Percentiles rank a stretch among this genome's conserved stretches.
These are phyloP conservation scores for Lentithecium fluviatile DNA, from an alignment of 495 filamentous ascomycete genomes.

Conservation along the genomic window DNA sequence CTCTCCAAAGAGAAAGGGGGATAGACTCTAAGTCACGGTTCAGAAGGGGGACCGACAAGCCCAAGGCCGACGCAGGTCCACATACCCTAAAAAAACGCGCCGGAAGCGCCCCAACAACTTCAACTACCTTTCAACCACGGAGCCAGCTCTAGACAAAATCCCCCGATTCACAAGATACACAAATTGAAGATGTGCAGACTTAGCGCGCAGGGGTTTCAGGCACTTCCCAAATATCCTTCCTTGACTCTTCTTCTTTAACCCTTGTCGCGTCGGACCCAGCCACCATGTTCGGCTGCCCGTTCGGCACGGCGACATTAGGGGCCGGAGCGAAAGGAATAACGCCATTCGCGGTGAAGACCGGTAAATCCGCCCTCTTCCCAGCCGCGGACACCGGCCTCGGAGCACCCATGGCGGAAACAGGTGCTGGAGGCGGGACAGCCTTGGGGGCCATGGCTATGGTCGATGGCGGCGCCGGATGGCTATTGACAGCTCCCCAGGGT, in stretches of 20 bases:
- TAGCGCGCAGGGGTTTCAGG: slow-evolving; percentile 32
- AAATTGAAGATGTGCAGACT: too few relatives aligned
- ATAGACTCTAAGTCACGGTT: too few relatives aligned
- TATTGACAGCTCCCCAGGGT: too few relatives aligned
- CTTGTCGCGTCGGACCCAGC: not conserved
- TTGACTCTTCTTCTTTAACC: slow-evolving; percentile 1
- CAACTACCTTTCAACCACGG: too few relatives aligned
- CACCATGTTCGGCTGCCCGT: not conserved
- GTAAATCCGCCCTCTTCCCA: slow-evolving; percentile 26
- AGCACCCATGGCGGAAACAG: not conserved
- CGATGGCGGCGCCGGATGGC: too few relatives aligned
- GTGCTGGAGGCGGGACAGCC: not conserved
- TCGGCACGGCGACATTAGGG: slow-evolving; percentile 10
- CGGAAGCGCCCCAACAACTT: too few relatives aligned
- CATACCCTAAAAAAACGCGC: too few relatives aligned
- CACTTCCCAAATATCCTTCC: slow-evolving; percentile 28
- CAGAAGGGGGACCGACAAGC: too few relatives aligned
- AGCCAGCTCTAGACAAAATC: too few relatives aligned
- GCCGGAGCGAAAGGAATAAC: slow-evolving; percentile 32
- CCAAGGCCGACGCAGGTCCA: too few relatives aligned
- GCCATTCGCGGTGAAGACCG: slow-evolving; percentile 26
- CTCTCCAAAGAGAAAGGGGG: too few relatives aligned
- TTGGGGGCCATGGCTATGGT: not conserved
- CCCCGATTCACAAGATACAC: too few relatives aligned
- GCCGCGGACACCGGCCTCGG: slow-evolving; percentile 16